Evolutionary conservation across 352 stramenopile genomes (phyloP), one percentile per base, ranked within the genome.

Genomic region (Globisporangium radiosum): DNA sequence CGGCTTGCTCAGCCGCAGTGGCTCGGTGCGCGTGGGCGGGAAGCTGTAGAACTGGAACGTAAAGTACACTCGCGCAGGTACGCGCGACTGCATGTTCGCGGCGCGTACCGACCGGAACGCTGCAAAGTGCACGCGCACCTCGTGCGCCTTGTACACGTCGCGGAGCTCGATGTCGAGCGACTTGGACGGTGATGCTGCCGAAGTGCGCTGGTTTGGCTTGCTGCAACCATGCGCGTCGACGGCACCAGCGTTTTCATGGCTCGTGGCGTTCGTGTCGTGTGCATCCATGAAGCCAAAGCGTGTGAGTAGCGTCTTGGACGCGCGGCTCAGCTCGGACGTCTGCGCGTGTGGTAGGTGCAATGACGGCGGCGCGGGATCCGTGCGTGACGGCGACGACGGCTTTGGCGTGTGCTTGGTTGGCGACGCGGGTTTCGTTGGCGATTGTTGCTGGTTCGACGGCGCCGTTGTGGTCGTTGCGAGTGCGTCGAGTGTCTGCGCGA

Each of bases 41-140:
- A 90, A 96, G 7, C 73, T 90, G 66, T 97, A 98, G 60, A 98
- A 97, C 69, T 97, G 90, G 64, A 94, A 97, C 36, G 83, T 95
- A 56, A 97, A 96, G 59, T 96, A 97, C 44, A 97, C 60, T 5
- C 81, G 73, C 33, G 58, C 54, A 5, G 85, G 85, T 5, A 51
- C 42, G 13, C 14, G 39, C 0, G 56, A 39, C 6, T 36, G 8
- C 14, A 0, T 8, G 4, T 9, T 14, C 5, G 45, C 8, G 1
- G 40, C 36, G 15, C 58, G 14, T 13, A 63, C 47, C 2, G 63
- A 59, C 33, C 89, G 80, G 59, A 90, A 95, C 9, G 88, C 91
- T 7, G 87, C 91, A 45, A 97, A 97, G 48, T 97, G 91, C 56
- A 97, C 80, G 4, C 84, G 87, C 47, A 97, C 81, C 49, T 97